Evolutionary conservation across 2,329 filamentous ascomycete genomes (phyloP), one percentile per base, ranked within the genome.

Genomic region (Neopestalotiopsis sp.): DNA sequence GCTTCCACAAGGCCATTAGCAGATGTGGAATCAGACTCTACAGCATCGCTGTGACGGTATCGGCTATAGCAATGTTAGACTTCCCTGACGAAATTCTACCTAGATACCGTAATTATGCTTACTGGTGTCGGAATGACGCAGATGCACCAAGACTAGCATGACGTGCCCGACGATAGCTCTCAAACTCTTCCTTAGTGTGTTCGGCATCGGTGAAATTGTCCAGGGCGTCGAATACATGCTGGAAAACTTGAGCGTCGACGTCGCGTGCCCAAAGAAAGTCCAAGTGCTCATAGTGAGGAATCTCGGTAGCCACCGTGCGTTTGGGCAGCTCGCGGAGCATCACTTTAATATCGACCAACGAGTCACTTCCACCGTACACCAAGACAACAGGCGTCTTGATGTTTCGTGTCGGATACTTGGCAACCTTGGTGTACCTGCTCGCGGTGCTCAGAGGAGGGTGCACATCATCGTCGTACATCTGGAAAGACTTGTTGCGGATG

Each of bases 391-490:
- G 96, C 0, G 96, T 98, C 77, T 94, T 95, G 84, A 99, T 99
- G 78, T 99, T 99, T 72, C 93, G 91, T 0, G 96, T 99, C 0
- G 96, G 96, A 74, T 98, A 99, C 78, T 93, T 95, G 74, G 96
- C 94, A 5, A 98, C 95, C 78, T 98, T 98, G 79, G 97, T 97
- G 82, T 97, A 97, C 75, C 95, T 94, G 76, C 89, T 91, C 67
- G 88, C 88, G 4, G 90, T 90, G 28, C 88, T 89, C 49, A 97
- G 84, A 0, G 92, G 92, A 34, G 91, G 91, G 68, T 94, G 92
- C 0, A 96, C 88, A 75, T 98, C 95, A 78, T 99, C 96, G 78
- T 99, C 96, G 80, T 95, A 98, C 93, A 99, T 98, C 80, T 99
- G 96, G 80, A 99, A 98, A 32, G 90, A 94, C 75, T 94, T 93